Evolutionary conservation across 148 eudicot species (phyloP), one percentile per base, ranked within the genome.

Genomic region (Talinum fruticosum): DNA sequence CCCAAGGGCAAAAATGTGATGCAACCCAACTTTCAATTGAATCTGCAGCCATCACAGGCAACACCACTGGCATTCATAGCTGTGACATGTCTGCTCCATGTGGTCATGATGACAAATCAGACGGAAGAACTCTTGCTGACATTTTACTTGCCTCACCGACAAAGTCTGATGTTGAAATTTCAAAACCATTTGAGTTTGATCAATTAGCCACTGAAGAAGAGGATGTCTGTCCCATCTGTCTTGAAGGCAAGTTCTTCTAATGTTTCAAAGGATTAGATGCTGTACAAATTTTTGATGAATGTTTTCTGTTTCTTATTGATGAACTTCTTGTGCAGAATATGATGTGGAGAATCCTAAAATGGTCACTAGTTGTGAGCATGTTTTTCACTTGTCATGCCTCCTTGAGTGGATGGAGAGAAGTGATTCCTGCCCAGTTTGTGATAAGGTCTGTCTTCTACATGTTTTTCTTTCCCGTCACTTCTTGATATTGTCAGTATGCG

Each of bases 351-450:
- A 94, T 79, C 98, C 95, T 29, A 92, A 81, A 84, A 87, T 89
- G 80, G 73, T 85, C 71, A 87, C 98, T 0, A 87, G 84, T 71
- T 92, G 97, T 85, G 91, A 89, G 75, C 98, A 94, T 85, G 89
- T 88, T 68, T 94, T 92, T 88, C 98, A 94, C 78, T 86, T 94
- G 62, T 92, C 98, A 33, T 94, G 97, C 88, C 90, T 94, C 59
- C 93, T 92, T 66, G 98, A 94, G 80, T 94, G 98, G 98, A 92
- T 92, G 98, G 98, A 92, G 82, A 89, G 98, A 90, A 94, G 98
- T 82, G 88, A 89, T 86, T 87, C 87, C 30, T 92, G 98, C 72
- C 98, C 98, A 67, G 92, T 94, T 24, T 92, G 98, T 66, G 82
- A 92, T 84, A 89, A 92, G 98, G 98, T 94, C 45, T 76, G 89